Percentiles rank a stretch among this genome's conserved stretches.
Evolutionary conservation across 2,329 filamentous ascomycete genomes (phyloP).

Genomic region (Arthrobotrys sphaeroides): DNA sequence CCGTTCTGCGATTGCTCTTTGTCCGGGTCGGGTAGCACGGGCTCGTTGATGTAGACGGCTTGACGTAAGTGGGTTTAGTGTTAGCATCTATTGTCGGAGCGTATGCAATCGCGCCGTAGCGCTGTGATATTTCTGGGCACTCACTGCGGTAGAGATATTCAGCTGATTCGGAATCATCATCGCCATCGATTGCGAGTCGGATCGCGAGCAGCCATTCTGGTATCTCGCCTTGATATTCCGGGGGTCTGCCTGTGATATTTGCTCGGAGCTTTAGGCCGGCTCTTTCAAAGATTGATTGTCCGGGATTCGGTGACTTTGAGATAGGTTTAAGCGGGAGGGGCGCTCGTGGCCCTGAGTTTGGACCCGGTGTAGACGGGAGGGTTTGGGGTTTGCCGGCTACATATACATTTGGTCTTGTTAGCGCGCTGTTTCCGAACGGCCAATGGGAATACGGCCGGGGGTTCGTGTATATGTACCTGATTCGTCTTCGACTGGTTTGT

Average conservation of each 20-base stretch:
- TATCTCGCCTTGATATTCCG: slow-evolving; percentile 19
- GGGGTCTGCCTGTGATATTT: neutral
- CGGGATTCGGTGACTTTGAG: neutral
- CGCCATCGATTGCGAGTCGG: slow-evolving; percentile 19
- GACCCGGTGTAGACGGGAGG: neutral
- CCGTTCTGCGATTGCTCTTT: neutral
- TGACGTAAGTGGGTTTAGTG: neutral
- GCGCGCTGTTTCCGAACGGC: too few species aligned
- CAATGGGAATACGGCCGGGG: too few species aligned
- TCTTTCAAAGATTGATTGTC: slow-evolving; percentile 2
- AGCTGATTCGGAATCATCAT: slow-evolving; percentile 32
- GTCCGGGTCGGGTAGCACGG: neutral
- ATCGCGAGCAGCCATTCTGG: slow-evolving; percentile 13
- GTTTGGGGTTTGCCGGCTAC: too few species aligned
- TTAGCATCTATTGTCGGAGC: too few species aligned
- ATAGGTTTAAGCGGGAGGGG: neutral
- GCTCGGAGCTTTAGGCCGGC: neutral
- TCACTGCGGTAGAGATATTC: slow-evolving; percentile 33
- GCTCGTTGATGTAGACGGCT: slow-evolving; percentile 31
- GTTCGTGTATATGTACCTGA: neutral
- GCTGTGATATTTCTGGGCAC: neutral
- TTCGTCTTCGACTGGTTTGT: neutral
- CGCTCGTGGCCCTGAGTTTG: too few species aligned
- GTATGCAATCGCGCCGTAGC: too few species aligned
- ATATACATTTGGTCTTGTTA: too few species aligned